Percentiles rank a stretch among this genome's conserved stretches.
Evolutionary conservation across 805 yeast genomes (phyloP).

Genomic region (Ogataea nonfermentans): DNA sequence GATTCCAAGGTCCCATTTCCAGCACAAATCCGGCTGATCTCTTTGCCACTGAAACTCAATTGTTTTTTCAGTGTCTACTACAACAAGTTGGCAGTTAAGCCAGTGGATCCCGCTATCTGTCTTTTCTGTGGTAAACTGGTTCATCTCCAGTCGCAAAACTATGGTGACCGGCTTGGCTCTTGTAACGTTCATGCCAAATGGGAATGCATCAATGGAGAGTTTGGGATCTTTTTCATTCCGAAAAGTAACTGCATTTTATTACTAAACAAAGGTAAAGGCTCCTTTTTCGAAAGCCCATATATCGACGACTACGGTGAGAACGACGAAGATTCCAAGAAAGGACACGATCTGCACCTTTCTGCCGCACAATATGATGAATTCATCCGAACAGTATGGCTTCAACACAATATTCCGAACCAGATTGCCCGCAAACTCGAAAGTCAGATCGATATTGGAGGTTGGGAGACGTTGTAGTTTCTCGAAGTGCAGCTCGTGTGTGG

Average conservation of each 20-base stretch:
- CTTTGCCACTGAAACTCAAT: constrained; percentile 67
- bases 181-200: constrained; percentile 69
- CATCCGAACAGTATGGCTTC: constrained; percentile 68
- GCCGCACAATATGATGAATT: constrained; percentile 62
- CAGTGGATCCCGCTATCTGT: constrained; percentile 81
- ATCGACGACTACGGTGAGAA: constrained; percentile 84
- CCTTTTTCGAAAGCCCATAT: constrained; percentile 82
- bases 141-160: constrained; percentile 60
- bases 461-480: constrained; percentile 76
- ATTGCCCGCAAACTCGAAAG: constrained; percentile 81
- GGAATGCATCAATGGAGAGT: constrained; percentile 58
- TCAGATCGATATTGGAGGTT: constrained; percentile 85
- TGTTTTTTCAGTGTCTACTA: constrained; percentile 61
- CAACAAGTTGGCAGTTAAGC: constrained; percentile 42
- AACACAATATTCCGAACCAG: constrained; percentile 71
- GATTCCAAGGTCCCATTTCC: constrained; percentile 53
- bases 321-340: constrained; percentile 69
- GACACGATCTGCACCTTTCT: constrained; percentile 69
- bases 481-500: background rate
- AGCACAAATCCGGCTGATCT: constrained; percentile 56
- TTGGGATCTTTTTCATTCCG: constrained; percentile 75
- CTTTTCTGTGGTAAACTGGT: constrained; percentile 73
- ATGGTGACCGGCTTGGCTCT: constrained; percentile 63
- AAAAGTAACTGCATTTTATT: constrained; percentile 63
- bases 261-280: constrained; percentile 72